Evolutionary conservation across 139 green algal genomes (phyloP).

Genomic region (Desmodesmus armatus): DNA sequence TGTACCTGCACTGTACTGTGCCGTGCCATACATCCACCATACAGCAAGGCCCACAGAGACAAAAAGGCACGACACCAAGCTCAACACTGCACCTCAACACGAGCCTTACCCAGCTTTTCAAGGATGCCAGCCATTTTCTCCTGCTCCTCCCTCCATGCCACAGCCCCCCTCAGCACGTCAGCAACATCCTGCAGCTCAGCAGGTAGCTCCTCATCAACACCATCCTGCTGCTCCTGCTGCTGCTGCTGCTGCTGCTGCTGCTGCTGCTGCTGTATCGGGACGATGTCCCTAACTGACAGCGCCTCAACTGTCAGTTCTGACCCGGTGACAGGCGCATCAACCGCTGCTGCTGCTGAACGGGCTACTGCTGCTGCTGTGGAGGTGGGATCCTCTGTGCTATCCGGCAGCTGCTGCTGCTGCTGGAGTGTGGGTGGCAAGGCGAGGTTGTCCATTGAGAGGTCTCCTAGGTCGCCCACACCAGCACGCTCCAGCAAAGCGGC

Average conservation of each 20-base stretch:
- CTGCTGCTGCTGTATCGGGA: slow-evolving; percentile 14
- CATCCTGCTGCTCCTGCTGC: background rate
- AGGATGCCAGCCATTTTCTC: background rate
- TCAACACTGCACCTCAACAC: too few species aligned
- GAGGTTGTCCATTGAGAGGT: too few species aligned
- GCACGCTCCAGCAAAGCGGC: slow-evolving; percentile 17
- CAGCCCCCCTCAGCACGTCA: background rate
- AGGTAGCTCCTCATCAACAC: background rate
- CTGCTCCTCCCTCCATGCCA: background rate
- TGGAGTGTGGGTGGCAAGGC: background rate
- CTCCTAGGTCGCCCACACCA: slow-evolving; percentile 2
- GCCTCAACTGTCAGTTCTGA: slow-evolving; percentile 9
- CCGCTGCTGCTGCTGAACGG: slow-evolving; percentile 7
- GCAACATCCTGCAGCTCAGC: background rate
- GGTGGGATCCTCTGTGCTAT: background rate
- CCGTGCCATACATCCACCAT: too few species aligned
- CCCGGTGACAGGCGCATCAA: too few species aligned
- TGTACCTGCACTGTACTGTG: too few species aligned
- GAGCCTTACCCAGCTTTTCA: background rate
- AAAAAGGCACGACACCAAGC: too few species aligned
- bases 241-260: slow-evolving; percentile 10
- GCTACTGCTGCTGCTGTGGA: slow-evolving; percentile 22
- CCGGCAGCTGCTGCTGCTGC: slow-evolving; percentile 4
- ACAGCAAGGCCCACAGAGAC: too few species aligned
- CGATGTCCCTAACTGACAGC: too few species aligned